A percentile compares a stretch with the other conserved stretches of the same genome.
These are phyloP conservation scores for Nemania serpens DNA, from an alignment of 2,329 filamentous ascomycete genomes.

Conservation along the genomic window DNA sequence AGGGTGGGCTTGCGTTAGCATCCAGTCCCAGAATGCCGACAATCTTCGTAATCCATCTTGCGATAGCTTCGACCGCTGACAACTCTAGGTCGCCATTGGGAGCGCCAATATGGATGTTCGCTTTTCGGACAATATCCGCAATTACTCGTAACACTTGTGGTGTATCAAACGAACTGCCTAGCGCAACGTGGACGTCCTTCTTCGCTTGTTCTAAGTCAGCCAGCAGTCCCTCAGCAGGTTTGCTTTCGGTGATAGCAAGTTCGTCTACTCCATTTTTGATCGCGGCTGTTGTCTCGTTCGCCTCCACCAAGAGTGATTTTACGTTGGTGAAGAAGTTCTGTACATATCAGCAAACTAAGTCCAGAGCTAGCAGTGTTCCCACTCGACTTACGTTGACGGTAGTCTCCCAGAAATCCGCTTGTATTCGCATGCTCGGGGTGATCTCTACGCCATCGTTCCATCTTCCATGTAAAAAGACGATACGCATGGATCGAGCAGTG, in stretches of 20 bases:
- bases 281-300: constrained; percentile 40
- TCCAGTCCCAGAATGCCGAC: constrained; percentile 85
- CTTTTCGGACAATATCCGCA: constrained; percentile 75
- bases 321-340: constrained; percentile 64
- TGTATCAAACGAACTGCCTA: constrained; percentile 89
- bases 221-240: constrained; percentile 39
- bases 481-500: constrained; percentile 78
- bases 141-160: constrained; percentile 78
- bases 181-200: constrained; percentile 59
- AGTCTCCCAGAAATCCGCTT: constrained; percentile 78
- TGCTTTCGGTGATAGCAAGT: constrained; percentile 45
- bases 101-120: constrained; percentile 65
- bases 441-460: constrained; percentile 95
- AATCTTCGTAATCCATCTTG: constrained; percentile 81
- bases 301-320: constrained; percentile 58
- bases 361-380: background rate
- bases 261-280: constrained; percentile 41
- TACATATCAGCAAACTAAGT: constrained; percentile 5
- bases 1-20: constrained; percentile 58
- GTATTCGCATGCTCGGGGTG: constrained; percentile 77
- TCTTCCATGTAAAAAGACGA: constrained; percentile 83
- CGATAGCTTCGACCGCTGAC: constrained; percentile 59
- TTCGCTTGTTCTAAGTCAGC: constrained; percentile 58
- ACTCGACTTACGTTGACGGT: constrained; percentile 64
- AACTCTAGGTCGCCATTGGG: constrained; percentile 53